These are phyloP conservation scores for Backusella psychrophila DNA, from an alignment of 192 early-diverging fungal species.

Conservation along the genomic window DNA sequence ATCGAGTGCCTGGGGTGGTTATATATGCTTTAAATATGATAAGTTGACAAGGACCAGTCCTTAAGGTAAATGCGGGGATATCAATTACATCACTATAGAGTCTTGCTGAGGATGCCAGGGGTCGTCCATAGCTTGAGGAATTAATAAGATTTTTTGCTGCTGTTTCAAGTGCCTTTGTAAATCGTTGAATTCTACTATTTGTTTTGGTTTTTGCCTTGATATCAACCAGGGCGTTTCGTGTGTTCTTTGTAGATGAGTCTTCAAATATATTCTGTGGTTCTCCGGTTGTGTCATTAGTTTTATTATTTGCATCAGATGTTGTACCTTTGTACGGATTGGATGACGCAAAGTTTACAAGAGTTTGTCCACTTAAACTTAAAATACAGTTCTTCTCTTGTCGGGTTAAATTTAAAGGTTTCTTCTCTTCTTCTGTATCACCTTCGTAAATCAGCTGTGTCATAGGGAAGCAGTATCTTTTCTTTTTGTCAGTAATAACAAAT, in stretches of 20 bases:
- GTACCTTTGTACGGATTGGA: background rate
- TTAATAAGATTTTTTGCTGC: slow-evolving; percentile 13
- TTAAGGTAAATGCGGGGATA: slow-evolving; percentile 27
- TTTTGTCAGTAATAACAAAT: slow-evolving; percentile 16
- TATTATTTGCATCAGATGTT: background rate
- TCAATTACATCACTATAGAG: slow-evolving; percentile 26
- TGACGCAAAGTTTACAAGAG: slow-evolving; percentile 6
- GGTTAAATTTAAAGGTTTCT: background rate
- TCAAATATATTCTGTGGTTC: background rate
- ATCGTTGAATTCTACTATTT: slow-evolving; percentile 5
- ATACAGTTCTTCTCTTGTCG: slow-evolving; percentile 5
- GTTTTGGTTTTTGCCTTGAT: background rate
- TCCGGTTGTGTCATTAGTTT: background rate
- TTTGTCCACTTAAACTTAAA: background rate
- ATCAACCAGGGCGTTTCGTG: background rate
- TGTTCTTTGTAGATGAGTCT: background rate
- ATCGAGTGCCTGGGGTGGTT: slow-evolving; percentile 19
- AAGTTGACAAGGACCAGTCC: slow-evolving; percentile 23
- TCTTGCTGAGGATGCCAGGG: slow-evolving; percentile 18
- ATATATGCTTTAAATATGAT: slow-evolving; percentile 29
- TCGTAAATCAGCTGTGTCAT: slow-evolving; percentile 19
- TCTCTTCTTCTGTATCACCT: slow-evolving; percentile 7
- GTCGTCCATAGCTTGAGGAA: slow-evolving; percentile 13
- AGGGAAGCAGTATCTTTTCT: slow-evolving; percentile 21
- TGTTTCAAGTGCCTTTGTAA: slow-evolving; percentile 4